Evolutionary conservation across 495 filamentous ascomycete species (phyloP), one percentile per base, ranked within the genome.

Genomic region (Apiosordaria backusii): DNA sequence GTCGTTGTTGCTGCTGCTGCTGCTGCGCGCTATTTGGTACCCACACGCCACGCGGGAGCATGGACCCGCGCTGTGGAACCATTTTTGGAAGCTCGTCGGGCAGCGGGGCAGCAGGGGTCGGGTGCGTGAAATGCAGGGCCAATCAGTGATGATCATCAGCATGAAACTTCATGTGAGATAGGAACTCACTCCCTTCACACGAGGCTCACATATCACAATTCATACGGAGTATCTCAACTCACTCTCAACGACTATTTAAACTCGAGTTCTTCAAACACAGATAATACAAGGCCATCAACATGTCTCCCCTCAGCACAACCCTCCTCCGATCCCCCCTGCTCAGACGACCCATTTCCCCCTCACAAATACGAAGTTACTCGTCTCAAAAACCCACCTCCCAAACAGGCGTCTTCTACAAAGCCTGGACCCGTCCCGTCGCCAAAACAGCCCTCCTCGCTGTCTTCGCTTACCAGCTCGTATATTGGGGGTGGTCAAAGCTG

Each of bases 361-460:
- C 54, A 29, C 63, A 63, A 50, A 40, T 67, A 19, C 64, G 67
- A 57, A 40, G 23, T 18, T 66, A 70, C 60, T 68, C 68, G 6
- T 61, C 61, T 4, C 60, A 65, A 60, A 53, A 53, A 25, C 60
- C 57, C 57, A 25, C 60, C 24, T 69, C 69, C 16, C 24, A 63
- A 61, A 71, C 70, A 9, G 74, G 87, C 57, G 77, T 80, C 2
- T 93, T 94, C 75, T 99, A 95, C 79, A 88, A 86, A 67, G 84
- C 84, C 62, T 97, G 96, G 76, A 83, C 85, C 25, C 83, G 89
- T 6, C 93, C 95, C 15, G 85, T 98, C 65, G 84, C 84, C 50
- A 98, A 97, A 78, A 89, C 90, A 65, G 89, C 96, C 71, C 83
- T 97, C 9, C 87, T 92, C 60, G 91, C 92, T 16, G 81, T 97